Evolutionary conservation across 1,139 yeast genomes (phyloP), one percentile per base, ranked within the genome.

Genomic region (Candida sp.): DNA sequence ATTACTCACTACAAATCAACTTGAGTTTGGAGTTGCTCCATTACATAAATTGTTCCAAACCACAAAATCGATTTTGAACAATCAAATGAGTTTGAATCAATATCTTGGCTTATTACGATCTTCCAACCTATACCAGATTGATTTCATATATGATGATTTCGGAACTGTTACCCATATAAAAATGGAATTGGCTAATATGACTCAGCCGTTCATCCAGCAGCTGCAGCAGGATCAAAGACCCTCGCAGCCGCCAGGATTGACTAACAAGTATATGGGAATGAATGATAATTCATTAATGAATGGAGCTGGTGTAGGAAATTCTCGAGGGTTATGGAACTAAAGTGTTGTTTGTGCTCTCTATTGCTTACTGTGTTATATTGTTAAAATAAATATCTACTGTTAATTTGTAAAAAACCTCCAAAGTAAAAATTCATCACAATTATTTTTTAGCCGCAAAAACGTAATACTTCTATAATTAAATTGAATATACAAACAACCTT

Each of bases 161-260:
- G 79, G 80, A 2, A 67, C 66, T 9, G 77, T 76, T 2, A 70
- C 73, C 11, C 77, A 71, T 49, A 62, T 74, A 39, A 71, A 73
- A 48, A 64, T 67, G 22, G 29, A 23, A 34, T 34, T 33, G 7
- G 22, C 35, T 25, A 21, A 22, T 36, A 21, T 38, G 25, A 12
- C 36, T n/a, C 38, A 33, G n/a, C 39, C 41, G 21, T 12, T 38
- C 15, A 38, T 40, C 21, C 37, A 4, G 42, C 43, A 8, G 41
- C 33, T 22, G 29, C 42, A 11, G 46, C 47, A 5, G 46, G 46
- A 12, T 42, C 46, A 45, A 21, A 43, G 48, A 33, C 43, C 45
- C n/a, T 36, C 45, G 8, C 42, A 52, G 8, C 46, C 52, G 2
- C 46, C 55, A 4, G 53, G 50, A 7, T 42, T 46, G 22, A 21